Conservation (phyloP, 192 early-diverging fungal genomes). For the Coemansia sp. region DNA sequence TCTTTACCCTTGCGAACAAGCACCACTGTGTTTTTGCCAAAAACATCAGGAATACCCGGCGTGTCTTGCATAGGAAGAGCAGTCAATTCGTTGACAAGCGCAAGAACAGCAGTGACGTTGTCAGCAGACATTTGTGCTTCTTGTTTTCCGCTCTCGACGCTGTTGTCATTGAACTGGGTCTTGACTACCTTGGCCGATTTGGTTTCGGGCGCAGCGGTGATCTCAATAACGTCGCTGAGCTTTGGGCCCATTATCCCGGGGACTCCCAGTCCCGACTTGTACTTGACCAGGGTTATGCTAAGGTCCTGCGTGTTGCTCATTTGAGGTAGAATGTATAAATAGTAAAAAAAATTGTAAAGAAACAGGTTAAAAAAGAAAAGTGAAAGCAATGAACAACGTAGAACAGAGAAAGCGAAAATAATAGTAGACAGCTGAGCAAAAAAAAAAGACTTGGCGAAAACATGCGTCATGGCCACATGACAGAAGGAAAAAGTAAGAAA, state of each 20-base stretch:
- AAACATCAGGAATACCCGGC: constrained; percentile 33
- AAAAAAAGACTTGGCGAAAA: background rate
- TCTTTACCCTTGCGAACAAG: constrained; percentile 28
- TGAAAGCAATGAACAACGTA: background rate
- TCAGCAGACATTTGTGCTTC: constrained; percentile 16
- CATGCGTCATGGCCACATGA: background rate
- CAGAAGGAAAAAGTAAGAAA: constrained; percentile 1
- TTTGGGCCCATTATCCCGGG: constrained; percentile 46
- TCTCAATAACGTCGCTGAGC: constrained; percentile 27
- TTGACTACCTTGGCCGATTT: constrained; percentile 24
- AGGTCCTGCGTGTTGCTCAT: constrained; percentile 3
- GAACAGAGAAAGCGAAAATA: background rate
- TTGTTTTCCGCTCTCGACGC: constrained; percentile 8
- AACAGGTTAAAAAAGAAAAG: constrained; percentile 3
- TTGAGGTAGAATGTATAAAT: background rate
- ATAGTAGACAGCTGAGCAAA: background rate
- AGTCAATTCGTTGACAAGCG: constrained; percentile 19
- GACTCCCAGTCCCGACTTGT: constrained; percentile 31
- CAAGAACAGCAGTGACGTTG: constrained; percentile 11
- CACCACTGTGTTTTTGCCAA: constrained; percentile 43
- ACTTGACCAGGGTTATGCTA: constrained; percentile 37
- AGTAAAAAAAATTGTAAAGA: constrained; percentile 6
- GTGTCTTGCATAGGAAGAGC: constrained; percentile 8
- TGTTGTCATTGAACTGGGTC: constrained; percentile 23
- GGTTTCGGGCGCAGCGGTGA: constrained; percentile 12